A percentile compares a stretch with the other conserved stretches of the same genome.
These are phyloP conservation scores for Gracilaria vermiculophylla DNA, from an alignment of 23 red algal genomes.

Conservation along the genomic window DNA sequence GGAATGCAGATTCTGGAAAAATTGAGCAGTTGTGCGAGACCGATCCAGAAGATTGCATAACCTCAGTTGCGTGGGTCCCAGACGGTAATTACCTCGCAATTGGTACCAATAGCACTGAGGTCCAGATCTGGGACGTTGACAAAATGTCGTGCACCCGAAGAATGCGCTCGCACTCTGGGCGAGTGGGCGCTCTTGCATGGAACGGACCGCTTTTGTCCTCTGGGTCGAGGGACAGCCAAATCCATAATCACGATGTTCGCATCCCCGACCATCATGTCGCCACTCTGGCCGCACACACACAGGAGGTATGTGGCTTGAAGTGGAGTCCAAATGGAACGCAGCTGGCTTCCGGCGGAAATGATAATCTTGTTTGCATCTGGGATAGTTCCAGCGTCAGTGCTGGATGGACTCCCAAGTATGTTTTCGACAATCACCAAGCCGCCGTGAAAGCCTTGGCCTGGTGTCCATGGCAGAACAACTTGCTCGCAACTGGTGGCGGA, in stretches of 20 bases:
- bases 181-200: constrained; percentile 94
- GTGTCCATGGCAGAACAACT: constrained; percentile 97
- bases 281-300: constrained; percentile 75
- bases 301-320: constrained; percentile 98
- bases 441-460: constrained; percentile 98
- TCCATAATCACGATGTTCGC: constrained; percentile 95
- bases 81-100: constrained; percentile 88
- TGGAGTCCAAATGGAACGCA: constrained; percentile 94
- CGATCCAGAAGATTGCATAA: constrained; percentile 76
- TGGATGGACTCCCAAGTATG: constrained; percentile 43
- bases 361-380: constrained; percentile 95
- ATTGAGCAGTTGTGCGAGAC: constrained; percentile 88
- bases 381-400: constrained; percentile 32
- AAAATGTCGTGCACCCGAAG: constrained; percentile 55
- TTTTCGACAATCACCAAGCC: constrained; percentile 86
- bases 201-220: constrained; percentile 91
- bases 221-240: constrained; percentile 85
- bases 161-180: constrained; percentile 83
- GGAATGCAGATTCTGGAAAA: constrained; percentile 86
- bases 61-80: constrained; percentile 90
- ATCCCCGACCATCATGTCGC: constrained; percentile 75
- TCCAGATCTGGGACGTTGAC: constrained; percentile 96
- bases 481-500: constrained; percentile 95
- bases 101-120: constrained; percentile 74
- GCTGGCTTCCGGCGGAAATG: constrained; percentile 95